Base-by-base conservation (phyloP, 75 land plant genomes). In the Sequoiadendron giganteum region DNA sequence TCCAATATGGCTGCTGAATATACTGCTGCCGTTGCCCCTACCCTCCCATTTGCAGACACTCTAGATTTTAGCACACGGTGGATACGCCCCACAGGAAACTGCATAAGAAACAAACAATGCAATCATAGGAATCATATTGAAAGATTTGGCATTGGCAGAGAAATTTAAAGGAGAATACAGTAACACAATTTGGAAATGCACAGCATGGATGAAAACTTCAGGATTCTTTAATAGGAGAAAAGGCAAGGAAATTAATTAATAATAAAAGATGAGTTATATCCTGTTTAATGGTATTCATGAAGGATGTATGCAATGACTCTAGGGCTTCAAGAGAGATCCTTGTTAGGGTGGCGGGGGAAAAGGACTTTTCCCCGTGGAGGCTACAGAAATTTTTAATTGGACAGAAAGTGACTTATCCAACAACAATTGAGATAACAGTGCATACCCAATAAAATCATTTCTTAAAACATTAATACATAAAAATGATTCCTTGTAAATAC, bases 11-110 rank as follows among this genome's bases (percentile, higher is more conserved):
- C 93, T 36, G 94, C 94, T 11, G 93, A 85, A 83, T 93, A 93
- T 25, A 93, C 94, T 28, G 94, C 94, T 55, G 94, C 94, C 2
- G 94, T 93, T 0, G 93, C 94, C n/a, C 94, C 94, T 42, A 93
- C 94, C 38, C 92, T 88, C 7, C 92, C 92, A 42, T 88, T 91
- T 36, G 92, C 92, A 6, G 93, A 56, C 7, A 91, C 92, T 19
- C 92, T 30, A 5, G 93, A 86, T 83, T 91, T 91, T 30, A 91
- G 84, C 90, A 91, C 28, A 14, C 92, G 83, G 89, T 91, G 92
- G 48, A 91, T 91, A 39, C 92, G 88, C 10, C 92, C 92, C 54
- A 91, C 92, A 16, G 92, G 92, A 49, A 91, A 91, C 92, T 91
- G 90, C 21, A 48, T 25, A 11, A 43, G 19, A 48, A 34, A 85